Base-by-base conservation (phyloP, 1,284 basidiomycete genomes). In the Gymnopus androsaceus region DNA sequence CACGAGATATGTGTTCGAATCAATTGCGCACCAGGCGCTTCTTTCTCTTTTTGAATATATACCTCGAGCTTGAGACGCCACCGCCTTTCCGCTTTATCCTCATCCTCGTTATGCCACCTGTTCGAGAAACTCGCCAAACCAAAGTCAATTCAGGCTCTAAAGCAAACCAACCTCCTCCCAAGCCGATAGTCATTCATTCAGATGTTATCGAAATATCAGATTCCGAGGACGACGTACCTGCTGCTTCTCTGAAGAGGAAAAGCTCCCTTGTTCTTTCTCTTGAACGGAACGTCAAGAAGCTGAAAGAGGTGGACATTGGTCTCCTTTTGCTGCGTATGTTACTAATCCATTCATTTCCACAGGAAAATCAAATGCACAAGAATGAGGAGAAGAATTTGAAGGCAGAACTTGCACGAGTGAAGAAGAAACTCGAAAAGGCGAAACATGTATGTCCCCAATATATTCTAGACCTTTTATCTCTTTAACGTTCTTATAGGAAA, bases 121-220 rank as follows among this genome's bases (percentile, higher is more conserved):
- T n/a, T n/a, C n/a, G n/a, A n/a, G n/a, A n/a, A n/a, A n/a, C n/a
- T n/a, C n/a, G n/a, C n/a, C n/a, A n/a, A n/a, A 42, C 15, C 12
- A 42, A 31, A 3, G 25, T 21, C 27, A 37, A 23, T n/a, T 11
- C 11, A 37, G 25, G 19, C 17, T 11, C 51, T 21, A 53, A 37
- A 17, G 19, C 38, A 52, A 21, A 31, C 5, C 19, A 40, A 28
- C 4, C 28, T 23, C 19, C 40, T 6, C 19, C 40, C 28, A 53
- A 46, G 38, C 19, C 30, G 21, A 33, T 44, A 34, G 23, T 45
- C 15, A 3, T 36, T 27, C 33, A 45, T 30, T 25, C 30, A 34
- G 51, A 53, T 27, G 19, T 53, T n/a, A 53, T 53, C 15, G 51
- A 53, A 25, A 53, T 53, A 34, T 46, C 42, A 21, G 51, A 53